Evolutionary conservation across 2,329 filamentous ascomycete genomes (phyloP).

Genomic region (Pseudogymnoascus sp.): DNA sequence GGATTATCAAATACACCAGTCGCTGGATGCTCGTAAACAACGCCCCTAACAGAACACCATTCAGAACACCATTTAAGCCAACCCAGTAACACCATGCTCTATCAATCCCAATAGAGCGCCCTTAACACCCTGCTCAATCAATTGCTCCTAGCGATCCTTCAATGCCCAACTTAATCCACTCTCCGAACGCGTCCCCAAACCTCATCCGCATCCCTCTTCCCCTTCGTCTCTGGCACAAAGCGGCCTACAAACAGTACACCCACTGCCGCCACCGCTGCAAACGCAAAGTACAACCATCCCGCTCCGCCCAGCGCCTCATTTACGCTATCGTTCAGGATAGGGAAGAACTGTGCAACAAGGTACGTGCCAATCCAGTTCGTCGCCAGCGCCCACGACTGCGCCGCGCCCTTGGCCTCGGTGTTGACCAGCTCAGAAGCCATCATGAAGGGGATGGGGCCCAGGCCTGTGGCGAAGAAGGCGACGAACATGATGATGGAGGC

Average conservation of each 20-base stretch:
- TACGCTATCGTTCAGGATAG: constrained; percentile 68
- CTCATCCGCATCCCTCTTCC: constrained; percentile 74
- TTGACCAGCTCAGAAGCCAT: constrained; percentile 85
- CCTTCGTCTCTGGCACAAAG: constrained; percentile 80
- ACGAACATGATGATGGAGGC: constrained; percentile 80
- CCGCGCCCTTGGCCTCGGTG: constrained; percentile 81
- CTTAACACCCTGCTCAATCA: background rate
- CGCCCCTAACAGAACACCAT: background rate
- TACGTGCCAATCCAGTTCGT: constrained; percentile 90
- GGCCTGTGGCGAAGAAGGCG: constrained; percentile 77
- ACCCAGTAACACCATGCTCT: background rate
- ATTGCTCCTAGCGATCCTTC: background rate
- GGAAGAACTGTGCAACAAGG: constrained; percentile 90
- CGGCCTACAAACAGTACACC: constrained; percentile 64
- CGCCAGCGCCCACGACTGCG: constrained; percentile 79
- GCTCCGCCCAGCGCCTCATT: constrained; percentile 56
- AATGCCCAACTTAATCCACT: background rate
- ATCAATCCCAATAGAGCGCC: background rate
- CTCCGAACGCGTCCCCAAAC: constrained; percentile 69
- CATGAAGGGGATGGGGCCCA: constrained; percentile 93
- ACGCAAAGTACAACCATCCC: constrained; percentile 88
- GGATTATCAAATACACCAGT: background rate
- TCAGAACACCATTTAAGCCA: background rate
- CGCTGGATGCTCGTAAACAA: background rate
- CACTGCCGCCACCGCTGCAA: constrained; percentile 62